These are phyloP conservation scores for Phoenix dactylifera DNA, from an alignment of 176 grass and related monocot species.

Conservation along the genomic window DNA sequence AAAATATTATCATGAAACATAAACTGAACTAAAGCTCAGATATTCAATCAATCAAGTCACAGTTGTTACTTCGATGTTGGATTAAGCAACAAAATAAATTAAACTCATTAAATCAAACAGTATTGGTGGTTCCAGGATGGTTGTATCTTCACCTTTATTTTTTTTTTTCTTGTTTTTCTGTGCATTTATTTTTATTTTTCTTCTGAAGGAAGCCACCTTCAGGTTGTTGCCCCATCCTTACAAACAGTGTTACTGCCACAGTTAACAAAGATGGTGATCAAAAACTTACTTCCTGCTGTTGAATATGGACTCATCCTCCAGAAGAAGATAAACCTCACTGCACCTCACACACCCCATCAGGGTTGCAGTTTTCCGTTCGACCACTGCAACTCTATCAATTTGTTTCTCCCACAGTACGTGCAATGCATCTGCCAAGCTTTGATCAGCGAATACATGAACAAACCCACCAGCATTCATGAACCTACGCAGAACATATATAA, in stretches of 20 bases:
- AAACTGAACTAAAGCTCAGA: no score
- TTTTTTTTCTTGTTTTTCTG: no score
- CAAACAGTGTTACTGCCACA: neutral
- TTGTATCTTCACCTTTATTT: no score
- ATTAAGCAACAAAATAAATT: no score
- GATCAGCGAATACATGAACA: conserved; percentile 27
- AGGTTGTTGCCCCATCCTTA: neutral
- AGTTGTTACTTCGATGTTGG: no score
- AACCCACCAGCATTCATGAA: conserved; percentile 2
- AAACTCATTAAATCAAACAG: no score
- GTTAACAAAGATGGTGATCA: neutral
- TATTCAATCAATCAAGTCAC: no score
- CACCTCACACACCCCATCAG: conserved; percentile 32
- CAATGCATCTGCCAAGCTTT: conserved; percentile 13
- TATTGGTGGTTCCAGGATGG: no score
- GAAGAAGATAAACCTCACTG: conserved; percentile 34
- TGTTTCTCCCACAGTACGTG: conserved; percentile 33
- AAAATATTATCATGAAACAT: no score
- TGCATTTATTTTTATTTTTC: no score
- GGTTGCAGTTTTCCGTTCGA: conserved; percentile 25
- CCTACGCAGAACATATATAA: neutral
- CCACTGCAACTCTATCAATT: conserved; percentile 25
- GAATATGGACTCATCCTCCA: conserved; percentile 42
- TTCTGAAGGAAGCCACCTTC: neutral
- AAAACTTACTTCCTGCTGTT: conserved; percentile 36